These are phyloP conservation scores for Kodamaea alishanica DNA, from an alignment of 1,139 yeast genomes.

Conservation along the genomic window DNA sequence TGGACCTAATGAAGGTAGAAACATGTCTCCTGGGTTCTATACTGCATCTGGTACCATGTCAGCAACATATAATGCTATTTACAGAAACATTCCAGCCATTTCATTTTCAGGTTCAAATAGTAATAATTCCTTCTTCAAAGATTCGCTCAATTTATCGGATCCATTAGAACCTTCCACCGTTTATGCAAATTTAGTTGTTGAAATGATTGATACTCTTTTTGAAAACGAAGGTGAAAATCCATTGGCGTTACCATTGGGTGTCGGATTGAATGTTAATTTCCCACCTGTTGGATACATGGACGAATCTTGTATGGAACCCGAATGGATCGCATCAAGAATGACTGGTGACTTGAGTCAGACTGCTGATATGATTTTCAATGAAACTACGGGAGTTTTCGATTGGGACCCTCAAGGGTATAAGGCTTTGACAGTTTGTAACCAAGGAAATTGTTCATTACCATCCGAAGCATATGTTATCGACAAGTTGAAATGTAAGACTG, in stretches of 20 bases:
- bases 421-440: constrained; percentile 26
- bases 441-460: constrained; percentile 38
- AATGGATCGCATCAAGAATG: constrained; percentile 36
- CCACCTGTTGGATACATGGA: constrained; percentile 39
- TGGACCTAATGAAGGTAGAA: constrained; percentile 48
- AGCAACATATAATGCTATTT: constrained; percentile 42
- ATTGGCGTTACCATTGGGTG: constrained; percentile 39
- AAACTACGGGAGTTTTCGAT: constrained; percentile 25
- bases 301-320: constrained; percentile 35
- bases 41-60: constrained; percentile 47
- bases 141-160: constrained; percentile 32
- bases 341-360: constrained; percentile 34
- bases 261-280: constrained; percentile 48
- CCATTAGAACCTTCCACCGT: constrained; percentile 37
- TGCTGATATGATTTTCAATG: constrained; percentile 30
- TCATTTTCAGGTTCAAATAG: constrained; percentile 45
- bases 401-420: constrained; percentile 11
- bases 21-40: constrained; percentile 38
- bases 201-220: constrained; percentile 38
- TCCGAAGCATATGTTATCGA: constrained; percentile 27
- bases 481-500: constrained; percentile 26
- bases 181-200: constrained; percentile 36
- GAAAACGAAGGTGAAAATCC: constrained; percentile 26
- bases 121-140: constrained; percentile 43
- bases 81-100: constrained; percentile 41